Base-by-base conservation (phyloP, 2,329 filamentous ascomycete species). In the Aspergillus ochraceoroseus region DNA sequence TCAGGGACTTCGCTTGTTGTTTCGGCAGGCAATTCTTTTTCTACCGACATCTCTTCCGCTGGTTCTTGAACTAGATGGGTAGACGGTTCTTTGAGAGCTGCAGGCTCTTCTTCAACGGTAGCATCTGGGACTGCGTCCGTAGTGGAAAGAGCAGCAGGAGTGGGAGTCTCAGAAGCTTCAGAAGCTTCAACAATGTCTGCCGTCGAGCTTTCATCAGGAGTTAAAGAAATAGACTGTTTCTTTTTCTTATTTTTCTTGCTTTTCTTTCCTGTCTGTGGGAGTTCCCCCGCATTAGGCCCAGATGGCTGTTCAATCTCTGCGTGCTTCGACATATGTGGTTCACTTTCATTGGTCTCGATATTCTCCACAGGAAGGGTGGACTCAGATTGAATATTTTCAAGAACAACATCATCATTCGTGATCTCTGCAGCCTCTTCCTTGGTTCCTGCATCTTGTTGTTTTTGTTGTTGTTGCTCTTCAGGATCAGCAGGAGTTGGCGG, bases 211-310 rank as follows among this genome's bases (percentile, higher is more conserved):
- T 45, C 40, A 22, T 44, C 41, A 13, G 34, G 19, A 6, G 32
- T 11, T 4, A 34, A 26, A 4, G 42, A 34, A 4, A 45, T 6
- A 13, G 38, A 43, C 14, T 50, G 40, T 22, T 52, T 46, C 41
- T 51, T 53, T 23, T 49, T 50, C 39, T 49, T 50, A 36, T 50
- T 47, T 32, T 55, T 54, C 39, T 46, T 51, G 22, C 27, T 43
- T 40, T 55, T 53, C 29, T 49, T 50, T 11, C 36, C 43, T 22
- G 41, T 34, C 40, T 32, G 32, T 36, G 38, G 18, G 31, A 31
- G 22, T 27, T 39, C 51, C 31, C 31, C 45, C 29, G 23, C 44
- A 32, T 46, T 47, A 37, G 42, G 33, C 29, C 42, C 41, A 42
- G 41, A 19, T 18, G 15, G 3, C 13, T 12, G 31, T 26, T 42